A percentile compares a stretch with the other conserved stretches of the same genome.
phyloP scores from a whole-genome alignment of 2,329 filamentous ascomycete species.

The Aspergillus felis region DNA sequence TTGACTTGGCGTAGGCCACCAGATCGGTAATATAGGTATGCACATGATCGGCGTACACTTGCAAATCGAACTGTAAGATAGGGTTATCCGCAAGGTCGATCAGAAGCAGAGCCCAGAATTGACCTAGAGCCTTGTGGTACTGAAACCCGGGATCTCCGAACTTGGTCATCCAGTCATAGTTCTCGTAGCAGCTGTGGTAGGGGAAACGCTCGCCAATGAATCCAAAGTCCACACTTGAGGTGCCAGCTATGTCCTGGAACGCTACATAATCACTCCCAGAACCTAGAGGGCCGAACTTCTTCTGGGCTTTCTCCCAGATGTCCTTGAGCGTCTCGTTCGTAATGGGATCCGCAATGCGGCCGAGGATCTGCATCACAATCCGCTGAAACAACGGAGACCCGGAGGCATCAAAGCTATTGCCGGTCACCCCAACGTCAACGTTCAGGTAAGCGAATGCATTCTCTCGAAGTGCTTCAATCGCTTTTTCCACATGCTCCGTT shows the following conservation, averaged over 20 bases:
- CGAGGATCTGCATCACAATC: constrained; percentile 67
- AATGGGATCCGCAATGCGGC: constrained; percentile 68
- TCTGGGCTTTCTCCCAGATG: constrained; percentile 64
- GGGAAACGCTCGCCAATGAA: constrained; percentile 68
- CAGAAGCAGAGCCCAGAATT: constrained; percentile 77
- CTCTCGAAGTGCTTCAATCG: constrained; percentile 66
- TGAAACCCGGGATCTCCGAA: constrained; percentile 77
- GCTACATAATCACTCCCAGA: constrained; percentile 79
- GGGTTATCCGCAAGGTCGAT: constrained; percentile 79
- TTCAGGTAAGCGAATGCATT: constrained; percentile 88
- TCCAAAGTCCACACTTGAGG: constrained; percentile 77
- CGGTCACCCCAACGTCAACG: constrained; percentile 76
- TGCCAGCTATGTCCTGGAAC: constrained; percentile 88
- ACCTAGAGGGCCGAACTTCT: constrained; percentile 64
- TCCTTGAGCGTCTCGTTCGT: constrained; percentile 68
- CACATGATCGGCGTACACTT: constrained; percentile 66
- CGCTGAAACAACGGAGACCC: constrained; percentile 77
- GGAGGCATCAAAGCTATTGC: constrained; percentile 68
- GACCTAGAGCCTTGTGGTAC: constrained; percentile 74
- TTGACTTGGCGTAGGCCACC: constrained; percentile 59
- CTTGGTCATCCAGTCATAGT: constrained; percentile 76
- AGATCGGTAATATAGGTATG: constrained; percentile 64
- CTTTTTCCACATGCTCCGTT: constrained; percentile 89
- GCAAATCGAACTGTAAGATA: constrained; percentile 76
- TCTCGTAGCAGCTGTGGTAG: constrained; percentile 83